phyloP scores from a whole-genome alignment of 192 early-diverging fungal species.

The Coemansia sp. region DNA sequence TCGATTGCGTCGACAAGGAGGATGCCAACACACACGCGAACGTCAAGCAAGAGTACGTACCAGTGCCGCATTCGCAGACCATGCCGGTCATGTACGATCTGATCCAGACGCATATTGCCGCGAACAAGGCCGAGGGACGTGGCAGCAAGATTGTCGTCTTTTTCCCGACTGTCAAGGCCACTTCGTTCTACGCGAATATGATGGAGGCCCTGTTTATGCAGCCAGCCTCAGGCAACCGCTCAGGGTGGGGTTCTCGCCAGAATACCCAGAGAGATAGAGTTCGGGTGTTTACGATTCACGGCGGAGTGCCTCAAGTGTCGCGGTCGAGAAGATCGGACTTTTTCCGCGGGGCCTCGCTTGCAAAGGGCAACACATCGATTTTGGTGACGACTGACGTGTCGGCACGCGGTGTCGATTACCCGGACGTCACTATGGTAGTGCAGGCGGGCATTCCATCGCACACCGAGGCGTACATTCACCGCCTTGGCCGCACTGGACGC shows the following conservation, averaged over 20 bases:
- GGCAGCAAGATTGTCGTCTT: slow-evolving; percentile 89
- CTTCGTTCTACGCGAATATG: slow-evolving; percentile 27
- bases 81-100: slow-evolving; percentile 60
- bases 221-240: too few relatives aligned
- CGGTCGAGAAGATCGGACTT: slow-evolving; percentile 66
- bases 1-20: slow-evolving; percentile 83
- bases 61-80: slow-evolving; percentile 61
- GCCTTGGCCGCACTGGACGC: slow-evolving; percentile 93
- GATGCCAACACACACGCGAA: slow-evolving; percentile 78
- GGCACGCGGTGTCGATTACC: slow-evolving; percentile 96
- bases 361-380: slow-evolving; percentile 52
- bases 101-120: slow-evolving; percentile 56
- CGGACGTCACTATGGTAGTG: slow-evolving; percentile 84
- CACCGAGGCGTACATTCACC: slow-evolving; percentile 90
- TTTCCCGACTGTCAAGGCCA: slow-evolving; percentile 69
- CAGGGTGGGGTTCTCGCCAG: too few relatives aligned
- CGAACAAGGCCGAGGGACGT: slow-evolving; percentile 44
- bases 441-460: slow-evolving; percentile 82
- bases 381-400: slow-evolving; percentile 95
- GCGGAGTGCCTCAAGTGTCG: slow-evolving; percentile 67
- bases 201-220: slow-evolving; percentile 14
- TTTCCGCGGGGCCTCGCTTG: slow-evolving; percentile 60
- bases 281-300: slow-evolving; percentile 66
- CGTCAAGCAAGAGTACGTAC: slow-evolving; percentile 73
- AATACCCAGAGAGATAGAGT: too few relatives aligned